Evolutionary conservation across 2,329 filamentous ascomycete species (phyloP).

Genomic region (Pezizomycotina sp.): DNA sequence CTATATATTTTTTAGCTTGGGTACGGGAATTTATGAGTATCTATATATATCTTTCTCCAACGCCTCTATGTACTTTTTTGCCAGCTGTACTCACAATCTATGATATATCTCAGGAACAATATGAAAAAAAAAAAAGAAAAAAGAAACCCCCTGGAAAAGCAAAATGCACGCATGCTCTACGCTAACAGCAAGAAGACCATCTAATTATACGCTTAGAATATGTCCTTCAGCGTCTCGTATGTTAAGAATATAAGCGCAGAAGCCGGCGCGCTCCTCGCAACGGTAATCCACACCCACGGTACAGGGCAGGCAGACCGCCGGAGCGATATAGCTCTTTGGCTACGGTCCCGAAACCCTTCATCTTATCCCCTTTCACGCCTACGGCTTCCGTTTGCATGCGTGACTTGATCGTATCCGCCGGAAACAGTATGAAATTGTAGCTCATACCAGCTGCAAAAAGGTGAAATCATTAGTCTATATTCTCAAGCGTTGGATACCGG

Average conservation of each 20-base stretch:
- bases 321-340: conserved; percentile 60
- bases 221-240: conserved; percentile 67
- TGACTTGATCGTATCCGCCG: conserved; percentile 92
- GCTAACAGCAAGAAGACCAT: no score
- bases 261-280: conserved; percentile 71
- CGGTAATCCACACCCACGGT: conserved; percentile 93
- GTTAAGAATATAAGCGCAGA: conserved; percentile 98
- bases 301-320: conserved; percentile 68
- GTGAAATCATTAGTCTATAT: conserved; percentile 6
- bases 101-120: no score
- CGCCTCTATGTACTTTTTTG: no score
- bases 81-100: no score
- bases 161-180: no score
- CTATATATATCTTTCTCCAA: no score
- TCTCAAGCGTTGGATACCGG: no score
- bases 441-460: conserved; percentile 55
- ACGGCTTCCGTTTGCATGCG: conserved; percentile 83
- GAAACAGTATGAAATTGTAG: conserved; percentile 96
- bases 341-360: conserved; percentile 56
- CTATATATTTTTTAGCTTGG: no score
- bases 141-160: no score
- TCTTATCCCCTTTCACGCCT: conserved; percentile 36
- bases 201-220: conserved; percentile 36
- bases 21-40: no score
- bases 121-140: no score